Conservation (phyloP, 306 rosid genomes). For the Leucaena leucocephala region DNA sequence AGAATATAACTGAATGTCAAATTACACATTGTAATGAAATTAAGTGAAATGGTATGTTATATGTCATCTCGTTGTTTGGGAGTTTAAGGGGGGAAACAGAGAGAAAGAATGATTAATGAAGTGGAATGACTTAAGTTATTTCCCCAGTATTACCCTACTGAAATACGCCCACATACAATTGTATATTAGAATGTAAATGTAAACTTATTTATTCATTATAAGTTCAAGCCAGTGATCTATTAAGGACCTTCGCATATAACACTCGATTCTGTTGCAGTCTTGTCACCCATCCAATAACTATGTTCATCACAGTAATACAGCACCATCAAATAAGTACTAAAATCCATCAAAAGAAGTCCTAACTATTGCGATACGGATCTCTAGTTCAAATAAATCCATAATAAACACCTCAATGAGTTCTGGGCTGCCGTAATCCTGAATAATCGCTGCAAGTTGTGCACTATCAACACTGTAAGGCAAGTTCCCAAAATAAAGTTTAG, state of each 20-base stretch:
- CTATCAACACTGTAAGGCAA: constrained; percentile 94
- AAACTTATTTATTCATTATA: background rate
- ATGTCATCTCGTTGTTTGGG: background rate
- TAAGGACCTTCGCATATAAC: background rate
- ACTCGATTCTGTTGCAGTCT: background rate
- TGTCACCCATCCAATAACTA: background rate
- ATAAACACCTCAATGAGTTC: constrained; percentile 80
- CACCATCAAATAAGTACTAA: background rate
- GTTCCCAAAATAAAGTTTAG: constrained; percentile 96
- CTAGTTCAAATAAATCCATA: background rate
- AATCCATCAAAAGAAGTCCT: background rate
- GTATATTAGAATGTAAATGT: background rate
- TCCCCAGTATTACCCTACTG: background rate
- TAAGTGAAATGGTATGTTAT: background rate
- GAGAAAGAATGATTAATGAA: no score
- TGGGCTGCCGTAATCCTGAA: constrained; percentile 77
- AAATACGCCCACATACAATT: no score
- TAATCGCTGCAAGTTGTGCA: constrained; percentile 88
- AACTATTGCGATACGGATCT: background rate
- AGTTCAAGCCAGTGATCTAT: background rate
- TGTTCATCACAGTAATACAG: background rate
- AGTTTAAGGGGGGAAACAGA: no score
- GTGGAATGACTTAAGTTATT: background rate
- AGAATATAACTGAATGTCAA: background rate
- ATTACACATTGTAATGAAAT: background rate